phyloP scores from a whole-genome alignment of 805 yeast genomes.

The Ogataea degrootiae region DNA sequence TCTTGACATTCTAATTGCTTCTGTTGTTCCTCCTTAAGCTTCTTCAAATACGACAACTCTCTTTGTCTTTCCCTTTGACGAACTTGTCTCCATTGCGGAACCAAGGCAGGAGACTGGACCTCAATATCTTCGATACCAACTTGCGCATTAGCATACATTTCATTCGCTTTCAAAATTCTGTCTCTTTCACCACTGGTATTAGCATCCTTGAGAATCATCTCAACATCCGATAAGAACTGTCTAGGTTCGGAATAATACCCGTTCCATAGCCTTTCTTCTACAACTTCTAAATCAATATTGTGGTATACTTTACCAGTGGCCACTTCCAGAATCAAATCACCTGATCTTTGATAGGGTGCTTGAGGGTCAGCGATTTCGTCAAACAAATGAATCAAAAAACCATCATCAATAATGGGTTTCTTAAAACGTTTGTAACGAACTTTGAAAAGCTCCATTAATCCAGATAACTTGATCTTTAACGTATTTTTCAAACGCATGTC shows the following conservation, averaged over 20 bases:
- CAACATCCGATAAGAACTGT: conserved; percentile 81
- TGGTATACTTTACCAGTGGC: conserved; percentile 65
- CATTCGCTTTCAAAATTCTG: conserved; percentile 74
- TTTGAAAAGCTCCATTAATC: conserved; percentile 85
- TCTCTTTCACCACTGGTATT: conserved; percentile 77
- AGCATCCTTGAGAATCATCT: conserved; percentile 77
- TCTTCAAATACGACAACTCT: conserved; percentile 40
- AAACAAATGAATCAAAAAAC: conserved; percentile 67
- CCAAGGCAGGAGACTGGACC: conserved; percentile 54
- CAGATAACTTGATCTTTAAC: conserved; percentile 79
- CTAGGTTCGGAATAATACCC: conserved; percentile 91
- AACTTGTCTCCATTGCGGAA: conserved; percentile 71
- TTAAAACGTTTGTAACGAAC: conserved; percentile 82
- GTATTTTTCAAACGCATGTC: conserved; percentile 84
- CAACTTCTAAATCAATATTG: conserved; percentile 90
- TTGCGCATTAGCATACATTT: conserved; percentile 94
- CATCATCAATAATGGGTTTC: conserved; percentile 85
- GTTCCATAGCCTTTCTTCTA: conserved; percentile 95
- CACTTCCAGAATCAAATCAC: conserved; percentile 77
- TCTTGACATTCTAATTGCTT: not conserved
- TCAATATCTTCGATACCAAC: conserved; percentile 91
- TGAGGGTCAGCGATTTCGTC: conserved; percentile 46
- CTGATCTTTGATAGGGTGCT: conserved; percentile 43
- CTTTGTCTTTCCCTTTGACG: conserved; percentile 59
- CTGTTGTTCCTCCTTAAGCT: conserved; percentile 19